Percentiles rank a stretch among this genome's conserved stretches.
phyloP scores from a whole-genome alignment of 1,284 basidiomycete species.

The Sphagnurus paluster region DNA sequence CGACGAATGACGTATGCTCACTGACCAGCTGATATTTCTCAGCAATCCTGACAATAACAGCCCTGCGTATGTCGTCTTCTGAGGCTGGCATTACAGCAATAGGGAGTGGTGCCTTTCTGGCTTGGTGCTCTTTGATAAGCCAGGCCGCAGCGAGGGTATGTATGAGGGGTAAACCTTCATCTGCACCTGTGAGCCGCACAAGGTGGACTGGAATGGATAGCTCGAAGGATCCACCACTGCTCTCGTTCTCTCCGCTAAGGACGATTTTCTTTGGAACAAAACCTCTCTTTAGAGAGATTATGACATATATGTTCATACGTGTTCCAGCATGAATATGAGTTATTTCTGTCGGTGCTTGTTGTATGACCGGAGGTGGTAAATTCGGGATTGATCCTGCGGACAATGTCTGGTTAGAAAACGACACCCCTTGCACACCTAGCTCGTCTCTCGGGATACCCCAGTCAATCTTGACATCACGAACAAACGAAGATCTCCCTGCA shows the following conservation, averaged over 20 bases:
- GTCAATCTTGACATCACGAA: slow-evolving; percentile 46
- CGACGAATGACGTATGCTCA: slow-evolving; percentile 56
- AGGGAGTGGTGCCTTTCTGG: slow-evolving; percentile 30
- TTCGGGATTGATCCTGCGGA: slow-evolving; percentile 19
- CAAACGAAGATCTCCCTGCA: slow-evolving; percentile 45
- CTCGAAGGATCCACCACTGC: slow-evolving; percentile 30
- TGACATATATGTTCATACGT: slow-evolving; percentile 45
- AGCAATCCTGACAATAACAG: slow-evolving; percentile 49
- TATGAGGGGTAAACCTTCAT: slow-evolving; percentile 37
- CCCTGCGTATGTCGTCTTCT: slow-evolving; percentile 37
- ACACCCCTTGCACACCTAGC: slow-evolving; percentile 20
- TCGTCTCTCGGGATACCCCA: slow-evolving; percentile 41
- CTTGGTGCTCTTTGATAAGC: slow-evolving; percentile 48
- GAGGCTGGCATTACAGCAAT: slow-evolving; percentile 25
- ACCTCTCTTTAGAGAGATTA: slow-evolving; percentile 34
- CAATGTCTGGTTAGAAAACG: slow-evolving; percentile 25
- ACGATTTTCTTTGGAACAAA: slow-evolving; percentile 38
- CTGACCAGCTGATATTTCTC: slow-evolving; percentile 52
- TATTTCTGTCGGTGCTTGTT: slow-evolving; percentile 45
- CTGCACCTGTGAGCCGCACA: slow-evolving; percentile 34
- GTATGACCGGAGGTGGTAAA: slow-evolving; percentile 34
- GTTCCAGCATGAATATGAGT: slow-evolving; percentile 44
- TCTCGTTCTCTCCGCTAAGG: slow-evolving; percentile 38
- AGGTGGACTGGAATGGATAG: slow-evolving; percentile 37
- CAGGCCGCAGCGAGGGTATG: slow-evolving; percentile 56